Evolutionary conservation across 2,329 filamentous ascomycete genomes (phyloP).

Genomic region (Penicillium palitans): DNA sequence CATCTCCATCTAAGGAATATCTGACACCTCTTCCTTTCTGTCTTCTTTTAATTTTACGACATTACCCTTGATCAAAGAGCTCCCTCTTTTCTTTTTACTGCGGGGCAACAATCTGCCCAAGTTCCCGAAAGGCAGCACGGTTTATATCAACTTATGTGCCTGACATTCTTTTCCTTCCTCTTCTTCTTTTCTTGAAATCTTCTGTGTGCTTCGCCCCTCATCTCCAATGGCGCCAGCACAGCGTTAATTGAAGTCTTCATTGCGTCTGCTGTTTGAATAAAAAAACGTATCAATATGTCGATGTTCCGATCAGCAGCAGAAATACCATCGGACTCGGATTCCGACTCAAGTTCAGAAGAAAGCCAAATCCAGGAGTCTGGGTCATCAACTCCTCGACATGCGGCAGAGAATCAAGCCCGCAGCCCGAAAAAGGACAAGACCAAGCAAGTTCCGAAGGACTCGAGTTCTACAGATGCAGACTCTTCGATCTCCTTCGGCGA

Average conservation of each 20-base stretch:
- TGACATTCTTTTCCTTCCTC: not conserved
- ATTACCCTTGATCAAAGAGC: constrained; percentile 3
- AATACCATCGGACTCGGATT: constrained; percentile 38
- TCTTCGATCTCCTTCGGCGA: constrained; percentile 23
- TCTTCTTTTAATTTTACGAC: not conserved
- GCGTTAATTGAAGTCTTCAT: not conserved
- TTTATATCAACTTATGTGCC: not conserved
- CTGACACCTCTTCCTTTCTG: not conserved
- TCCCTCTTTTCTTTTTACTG: not conserved
- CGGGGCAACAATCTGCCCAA: constrained; percentile 5
- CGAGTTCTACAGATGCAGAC: constrained; percentile 15
- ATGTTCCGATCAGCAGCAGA: constrained; percentile 44
- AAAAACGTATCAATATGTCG: constrained; percentile 34
- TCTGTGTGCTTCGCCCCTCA: no score
- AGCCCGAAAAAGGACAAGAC: constrained; percentile 8
- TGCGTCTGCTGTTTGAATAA: not conserved
- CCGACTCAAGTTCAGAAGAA: constrained; percentile 30
- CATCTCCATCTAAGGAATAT: constrained; percentile 5
- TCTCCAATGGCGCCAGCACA: not conserved
- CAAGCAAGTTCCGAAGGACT: not conserved
- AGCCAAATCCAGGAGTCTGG: constrained; percentile 18
- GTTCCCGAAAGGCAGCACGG: not conserved
- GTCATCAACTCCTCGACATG: constrained; percentile 4
- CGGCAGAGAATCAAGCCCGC: not conserved
- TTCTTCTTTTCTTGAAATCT: not conserved